These are phyloP conservation scores for Diutina mesorugosa DNA, from an alignment of 1,139 yeast species.

Conservation along the genomic window DNA sequence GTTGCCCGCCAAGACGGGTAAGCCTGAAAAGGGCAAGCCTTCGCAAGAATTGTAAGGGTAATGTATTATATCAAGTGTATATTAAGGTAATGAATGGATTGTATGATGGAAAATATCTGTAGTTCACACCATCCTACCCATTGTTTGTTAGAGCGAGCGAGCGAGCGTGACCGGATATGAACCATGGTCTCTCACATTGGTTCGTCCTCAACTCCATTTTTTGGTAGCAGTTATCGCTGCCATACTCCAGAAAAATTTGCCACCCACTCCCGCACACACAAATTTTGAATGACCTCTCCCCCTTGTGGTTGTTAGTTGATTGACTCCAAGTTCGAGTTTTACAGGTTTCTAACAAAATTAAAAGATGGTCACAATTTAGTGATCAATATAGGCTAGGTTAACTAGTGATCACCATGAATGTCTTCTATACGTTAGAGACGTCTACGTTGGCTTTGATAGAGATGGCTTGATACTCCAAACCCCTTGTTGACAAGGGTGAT, in stretches of 20 bases:
- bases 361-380: not conserved
- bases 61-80: conserved; percentile 2
- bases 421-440: too few relatives aligned
- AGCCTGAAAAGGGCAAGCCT: conserved; percentile 57
- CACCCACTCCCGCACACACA: not conserved
- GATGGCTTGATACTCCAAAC: too few relatives aligned
- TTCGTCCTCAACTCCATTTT: not conserved
- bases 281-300: not conserved
- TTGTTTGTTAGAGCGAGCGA: not conserved
- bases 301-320: not conserved
- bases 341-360: not conserved
- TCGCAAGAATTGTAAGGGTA: conserved; percentile 64
- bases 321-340: not conserved
- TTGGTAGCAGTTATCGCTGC: not conserved
- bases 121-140: not conserved
- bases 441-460: too few relatives aligned
- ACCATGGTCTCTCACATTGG: not conserved
- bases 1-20: conserved; percentile 73
- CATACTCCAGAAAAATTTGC: not conserved
- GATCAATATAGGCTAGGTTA: too few relatives aligned
- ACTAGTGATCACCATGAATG: too few relatives aligned
- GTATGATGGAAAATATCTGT: not conserved
- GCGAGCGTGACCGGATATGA: not conserved
- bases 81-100: conserved; percentile 3
- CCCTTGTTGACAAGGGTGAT: too few relatives aligned